phyloP scores from a whole-genome alignment of 1,284 basidiomycete species.

The Cryptococcus neoformans region DNA sequence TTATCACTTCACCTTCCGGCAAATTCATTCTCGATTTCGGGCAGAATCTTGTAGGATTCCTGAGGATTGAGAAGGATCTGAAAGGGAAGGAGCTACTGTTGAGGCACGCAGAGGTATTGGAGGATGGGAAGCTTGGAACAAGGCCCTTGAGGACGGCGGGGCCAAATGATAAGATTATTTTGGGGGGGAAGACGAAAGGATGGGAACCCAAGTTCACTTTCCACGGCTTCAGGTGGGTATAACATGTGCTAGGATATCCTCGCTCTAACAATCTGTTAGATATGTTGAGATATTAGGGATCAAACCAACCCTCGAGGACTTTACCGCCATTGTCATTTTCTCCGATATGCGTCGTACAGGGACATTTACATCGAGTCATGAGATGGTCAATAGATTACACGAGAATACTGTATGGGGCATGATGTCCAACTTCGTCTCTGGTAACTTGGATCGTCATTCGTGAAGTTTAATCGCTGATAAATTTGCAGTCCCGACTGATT shows the following conservation, averaged over 20 bases:
- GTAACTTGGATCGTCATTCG: background rate
- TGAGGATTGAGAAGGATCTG: constrained; percentile 17
- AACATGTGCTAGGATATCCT: background rate
- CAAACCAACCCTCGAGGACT: constrained; percentile 14
- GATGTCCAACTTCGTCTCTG: constrained; percentile 35
- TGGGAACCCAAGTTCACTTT: constrained; percentile 39
- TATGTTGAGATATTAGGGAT: constrained; percentile 18
- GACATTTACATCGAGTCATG: constrained; percentile 30
- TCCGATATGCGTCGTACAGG: constrained; percentile 33
- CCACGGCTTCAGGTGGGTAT: constrained; percentile 28
- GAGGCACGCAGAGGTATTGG: constrained; percentile 35
- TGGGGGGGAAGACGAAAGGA: constrained; percentile 17
- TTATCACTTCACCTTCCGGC: constrained; percentile 32
- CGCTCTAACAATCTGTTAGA: background rate
- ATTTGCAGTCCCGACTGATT: constrained; percentile 33
- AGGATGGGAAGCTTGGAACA: constrained; percentile 32
- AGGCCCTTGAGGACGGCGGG: constrained; percentile 28
- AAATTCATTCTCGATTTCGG: constrained; percentile 39
- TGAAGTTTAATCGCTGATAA: background rate
- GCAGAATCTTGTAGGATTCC: constrained; percentile 38
- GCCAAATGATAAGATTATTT: constrained; percentile 19
- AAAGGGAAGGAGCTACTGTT: constrained; percentile 12
- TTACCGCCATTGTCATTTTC: constrained; percentile 28
- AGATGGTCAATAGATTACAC: constrained; percentile 30
- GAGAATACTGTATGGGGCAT: constrained; percentile 33